Conservation (phyloP, 2,329 filamentous ascomycete genomes). For the Metarhizium sp. region DNA sequence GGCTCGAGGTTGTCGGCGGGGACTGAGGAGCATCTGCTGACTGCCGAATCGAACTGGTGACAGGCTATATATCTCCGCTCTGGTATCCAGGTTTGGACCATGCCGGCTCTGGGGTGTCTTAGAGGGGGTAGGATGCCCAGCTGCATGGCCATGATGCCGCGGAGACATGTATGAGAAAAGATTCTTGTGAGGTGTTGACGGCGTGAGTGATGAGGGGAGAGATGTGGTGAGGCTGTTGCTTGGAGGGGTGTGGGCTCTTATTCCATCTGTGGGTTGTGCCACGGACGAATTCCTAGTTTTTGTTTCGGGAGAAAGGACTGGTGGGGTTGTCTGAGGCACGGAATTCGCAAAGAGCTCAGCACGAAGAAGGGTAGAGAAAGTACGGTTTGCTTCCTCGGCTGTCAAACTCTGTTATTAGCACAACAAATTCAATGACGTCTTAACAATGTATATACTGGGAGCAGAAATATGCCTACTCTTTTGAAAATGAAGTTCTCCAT, state of each 20-base stretch:
- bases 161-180: constrained; percentile 87
- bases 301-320: constrained; percentile 52
- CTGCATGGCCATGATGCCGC: constrained; percentile 56
- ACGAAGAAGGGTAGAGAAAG: constrained; percentile 78
- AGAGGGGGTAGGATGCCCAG: constrained; percentile 78
- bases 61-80: constrained; percentile 89
- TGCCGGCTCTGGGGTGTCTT: constrained; percentile 83
- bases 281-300: constrained; percentile 38
- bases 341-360: constrained; percentile 88
- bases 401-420: constrained; percentile 2
- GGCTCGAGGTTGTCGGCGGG: constrained; percentile 76
- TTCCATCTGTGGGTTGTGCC: constrained; percentile 52
- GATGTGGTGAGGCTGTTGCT: constrained; percentile 49
- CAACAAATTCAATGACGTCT: not conserved
- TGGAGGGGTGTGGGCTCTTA: constrained; percentile 73
- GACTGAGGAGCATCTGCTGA: constrained; percentile 86
- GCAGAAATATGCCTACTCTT: constrained; percentile 53
- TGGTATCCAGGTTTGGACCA: constrained; percentile 78
- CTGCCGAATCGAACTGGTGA: constrained; percentile 90
- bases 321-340: constrained; percentile 69
- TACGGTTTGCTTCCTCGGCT: constrained; percentile 91
- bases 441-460: constrained; percentile 8
- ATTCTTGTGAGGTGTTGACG: constrained; percentile 95
- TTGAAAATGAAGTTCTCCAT: constrained; percentile 90
- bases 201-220: constrained; percentile 69